Evolutionary conservation across 2,329 filamentous ascomycete species (phyloP), one percentile per base, ranked within the genome.

Genomic region (Ophiostoma himal-ulmi): DNA sequence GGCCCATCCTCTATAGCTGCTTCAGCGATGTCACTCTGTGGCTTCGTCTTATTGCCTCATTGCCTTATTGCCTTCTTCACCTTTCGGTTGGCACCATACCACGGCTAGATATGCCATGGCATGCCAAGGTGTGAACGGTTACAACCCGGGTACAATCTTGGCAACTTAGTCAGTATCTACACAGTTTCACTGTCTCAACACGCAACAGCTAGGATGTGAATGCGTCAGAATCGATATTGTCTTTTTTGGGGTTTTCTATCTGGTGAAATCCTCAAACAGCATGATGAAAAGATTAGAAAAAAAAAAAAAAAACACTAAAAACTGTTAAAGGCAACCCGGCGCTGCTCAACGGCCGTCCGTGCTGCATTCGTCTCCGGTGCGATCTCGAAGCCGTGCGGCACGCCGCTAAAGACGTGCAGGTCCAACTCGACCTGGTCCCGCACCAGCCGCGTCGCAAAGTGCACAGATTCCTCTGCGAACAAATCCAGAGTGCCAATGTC

Each of bases 401-500:
- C 69, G 1, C 81, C 81, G 0, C 77, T 75, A 4, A 39, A 37
- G 17, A 65, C 62, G 72, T 81, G 82, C 62, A 82, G 52, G 68
- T 82, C 80, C 7, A 82, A 75, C 73, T 82, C 81, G 1, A 80
- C 77, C 41, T 78, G 75, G 8, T 75, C 79, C 70, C 75, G 72
- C 13, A 74, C 74, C 20, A 82, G 75, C 54, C 77, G 74, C 22
- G 67, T 69, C 20, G 75, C 80, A 72, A 77, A 82, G 64, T 74
- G 73, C 0, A 78, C 14, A n/a, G 70, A 70, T 73, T 81, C 80
- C 8, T 77, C 77, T 11, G 75, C 64, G 71, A 82, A 83, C 17
- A 82, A 44, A 65, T 82, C 81, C 62, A 81, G 71, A 5, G 74
- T 73, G 11, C 80, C 80, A 4, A 79, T 75, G 20, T 82, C 81